Base-by-base conservation (phyloP, 2,329 filamentous ascomycete species). In the Emmonsiellopsis sp. region DNA sequence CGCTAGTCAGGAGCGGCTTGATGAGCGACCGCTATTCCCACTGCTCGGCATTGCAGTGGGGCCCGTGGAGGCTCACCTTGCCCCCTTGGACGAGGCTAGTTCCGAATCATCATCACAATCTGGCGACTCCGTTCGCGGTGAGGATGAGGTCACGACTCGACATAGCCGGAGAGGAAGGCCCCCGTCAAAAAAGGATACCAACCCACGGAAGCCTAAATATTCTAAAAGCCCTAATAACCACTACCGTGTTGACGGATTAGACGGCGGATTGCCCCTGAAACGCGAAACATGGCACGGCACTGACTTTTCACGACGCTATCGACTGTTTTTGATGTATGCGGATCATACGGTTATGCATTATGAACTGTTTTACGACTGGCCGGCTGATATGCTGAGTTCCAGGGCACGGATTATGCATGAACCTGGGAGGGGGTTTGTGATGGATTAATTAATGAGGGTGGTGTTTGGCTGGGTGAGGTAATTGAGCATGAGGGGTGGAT, bases 301-400 rank as follows among this genome's bases (percentile, higher is more conserved):
- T 49, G 68, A 71, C 43, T 65, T 66, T 17, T 74, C 69, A 13
- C 71, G 74, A 17, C 68, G 69, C 44, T 77, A 76, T 56, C 64
- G 82, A 32, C 57, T 85, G 17, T 63, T 85, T 56, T 65, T 85
- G 61, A 74, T 75, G 55, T 85, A 77, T 62, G 66, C 65, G 13
- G 77, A 85, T 62, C 74, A 81, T 56, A 76, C 76, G 0, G 68
- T 84, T 6, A 63, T 83, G 67, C 79, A 74, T 55, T 85, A 83
- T 66, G 82, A 84, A 67, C 70, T 85, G 37, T 74, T 68, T 66
- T 71, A 72, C 48, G 65, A 69, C 21, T 71, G 69, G 70, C 65
- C 62, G 21, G 53, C 32, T 32, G 56, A 31, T 46, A 52, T 33
- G 51, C 32, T 55, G 21, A 45, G 53, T 2, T 42, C 52, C n/a